A percentile compares a stretch with the other conserved stretches of the same genome.
Evolutionary conservation across 2,329 filamentous ascomycete species (phyloP).

Genomic region (Monilinia fructigena): DNA sequence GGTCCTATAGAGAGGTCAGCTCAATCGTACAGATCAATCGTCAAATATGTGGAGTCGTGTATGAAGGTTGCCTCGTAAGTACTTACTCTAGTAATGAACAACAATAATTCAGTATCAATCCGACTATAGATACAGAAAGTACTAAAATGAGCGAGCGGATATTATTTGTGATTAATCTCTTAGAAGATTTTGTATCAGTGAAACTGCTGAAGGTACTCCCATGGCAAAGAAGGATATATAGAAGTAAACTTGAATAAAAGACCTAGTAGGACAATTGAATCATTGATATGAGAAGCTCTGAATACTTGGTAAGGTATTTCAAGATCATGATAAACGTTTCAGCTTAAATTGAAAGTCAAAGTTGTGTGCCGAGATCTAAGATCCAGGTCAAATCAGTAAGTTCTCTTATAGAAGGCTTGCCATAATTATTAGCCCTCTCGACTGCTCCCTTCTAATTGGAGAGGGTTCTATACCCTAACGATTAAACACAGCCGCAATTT

Average conservation of each 20-base stretch:
- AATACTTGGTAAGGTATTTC: background rate
- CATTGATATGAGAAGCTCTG: background rate
- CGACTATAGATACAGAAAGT: background rate
- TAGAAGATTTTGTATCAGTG: too few relatives aligned
- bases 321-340: background rate
- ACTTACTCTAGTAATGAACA: background rate
- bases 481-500: background rate
- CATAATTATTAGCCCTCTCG: background rate
- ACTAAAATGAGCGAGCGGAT: background rate
- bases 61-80: too few relatives aligned
- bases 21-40: too few relatives aligned
- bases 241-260: background rate
- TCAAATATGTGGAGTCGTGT: background rate
- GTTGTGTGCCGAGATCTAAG: background rate
- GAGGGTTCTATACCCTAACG: background rate
- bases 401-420: background rate
- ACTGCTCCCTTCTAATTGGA: background rate
- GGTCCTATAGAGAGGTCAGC: background rate
- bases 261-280: background rate
- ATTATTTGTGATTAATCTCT: background rate
- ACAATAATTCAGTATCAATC: background rate
- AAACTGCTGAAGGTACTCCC: background rate
- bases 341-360: background rate
- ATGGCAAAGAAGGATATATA: background rate
- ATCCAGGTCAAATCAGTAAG: background rate